A percentile compares a stretch with the other conserved stretches of the same genome.
Evolutionary conservation across 805 yeast species (phyloP).

Genomic region (Candida ponderosae): DNA sequence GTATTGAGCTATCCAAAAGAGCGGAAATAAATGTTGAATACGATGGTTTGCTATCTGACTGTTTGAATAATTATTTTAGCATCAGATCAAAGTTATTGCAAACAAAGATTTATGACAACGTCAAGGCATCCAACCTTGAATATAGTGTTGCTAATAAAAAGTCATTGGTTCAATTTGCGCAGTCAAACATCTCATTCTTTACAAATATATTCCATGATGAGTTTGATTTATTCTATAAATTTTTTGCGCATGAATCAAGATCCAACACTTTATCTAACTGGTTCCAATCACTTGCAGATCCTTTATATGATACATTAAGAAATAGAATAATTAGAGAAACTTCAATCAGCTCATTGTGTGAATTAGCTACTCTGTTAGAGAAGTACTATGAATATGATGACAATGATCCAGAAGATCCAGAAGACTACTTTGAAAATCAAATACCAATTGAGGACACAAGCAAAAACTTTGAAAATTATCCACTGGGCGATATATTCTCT

Average conservation of each 20-base stretch:
- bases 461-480: constrained; percentile 20
- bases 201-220: constrained; percentile 57
- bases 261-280: constrained; percentile 38
- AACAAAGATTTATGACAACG: constrained; percentile 30
- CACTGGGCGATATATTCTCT: constrained; percentile 53
- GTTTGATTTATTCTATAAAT: constrained; percentile 42
- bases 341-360: constrained; percentile 63
- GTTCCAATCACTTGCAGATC: constrained; percentile 62
- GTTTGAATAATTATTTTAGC: constrained; percentile 54
- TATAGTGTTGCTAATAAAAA: constrained; percentile 4
- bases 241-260: constrained; percentile 38
- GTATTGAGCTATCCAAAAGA: constrained; percentile 29
- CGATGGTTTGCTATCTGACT: constrained; percentile 59
- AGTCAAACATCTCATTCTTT: constrained; percentile 52
- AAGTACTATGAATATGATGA: constrained; percentile 62
- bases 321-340: constrained; percentile 62
- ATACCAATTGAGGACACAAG: constrained; percentile 1
- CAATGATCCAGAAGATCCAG: constrained; percentile 33
- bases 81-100: constrained; percentile 44
- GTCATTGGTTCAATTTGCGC: constrained; percentile 52
- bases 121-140: constrained; percentile 21
- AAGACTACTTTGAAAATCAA: constrained; percentile 1
- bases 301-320: constrained; percentile 66
- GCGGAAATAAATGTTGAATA: constrained; percentile 42
- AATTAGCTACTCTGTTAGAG: constrained; percentile 61